Evolutionary conservation across 768 basidiomycete species (phyloP).

Genomic region (Boletellus emodensis): DNA sequence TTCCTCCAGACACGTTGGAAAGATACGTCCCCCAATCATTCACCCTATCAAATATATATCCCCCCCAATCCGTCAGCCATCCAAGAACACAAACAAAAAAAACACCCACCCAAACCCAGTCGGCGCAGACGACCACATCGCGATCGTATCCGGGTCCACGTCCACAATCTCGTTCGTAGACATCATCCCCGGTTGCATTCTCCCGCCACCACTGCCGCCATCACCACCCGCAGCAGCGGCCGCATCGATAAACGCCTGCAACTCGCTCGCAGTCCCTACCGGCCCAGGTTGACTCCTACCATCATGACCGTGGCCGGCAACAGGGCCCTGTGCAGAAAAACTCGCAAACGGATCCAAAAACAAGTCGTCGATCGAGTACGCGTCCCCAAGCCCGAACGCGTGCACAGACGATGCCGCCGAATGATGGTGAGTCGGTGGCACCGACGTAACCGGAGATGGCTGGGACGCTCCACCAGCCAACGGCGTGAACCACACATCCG

Average conservation of each 20-base stretch:
- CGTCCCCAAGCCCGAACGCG: conserved; percentile 2
- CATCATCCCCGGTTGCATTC: conserved; percentile 3
- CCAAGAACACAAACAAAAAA: not conserved
- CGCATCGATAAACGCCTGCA: conserved; percentile 7
- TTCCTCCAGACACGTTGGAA: conserved; percentile 28
- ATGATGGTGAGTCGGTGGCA: too few species aligned
- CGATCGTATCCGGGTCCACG: conserved; percentile 49
- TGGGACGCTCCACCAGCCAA: not conserved
- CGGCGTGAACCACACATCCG: conserved; percentile 21
- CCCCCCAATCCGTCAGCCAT: not conserved
- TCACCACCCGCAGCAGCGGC: not conserved
- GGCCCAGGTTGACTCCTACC: too few species aligned
- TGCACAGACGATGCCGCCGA: not conserved
- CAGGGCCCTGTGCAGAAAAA: not conserved
- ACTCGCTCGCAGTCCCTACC: not conserved
- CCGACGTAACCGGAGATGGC: too few species aligned
- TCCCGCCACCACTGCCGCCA: conserved; percentile 5
- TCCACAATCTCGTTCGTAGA: conserved; percentile 3
- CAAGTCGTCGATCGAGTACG: conserved; percentile 22
- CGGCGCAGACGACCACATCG: conserved; percentile 62
- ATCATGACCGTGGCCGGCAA: too few species aligned
- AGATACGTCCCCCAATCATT: conserved; percentile 40
- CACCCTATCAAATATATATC: conserved; percentile 28
- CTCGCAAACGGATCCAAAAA: conserved; percentile 17
- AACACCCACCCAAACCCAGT: conserved; percentile 55